Evolutionary conservation across 345 rosid species (phyloP).

Genomic region (Sonneratia alba): DNA sequence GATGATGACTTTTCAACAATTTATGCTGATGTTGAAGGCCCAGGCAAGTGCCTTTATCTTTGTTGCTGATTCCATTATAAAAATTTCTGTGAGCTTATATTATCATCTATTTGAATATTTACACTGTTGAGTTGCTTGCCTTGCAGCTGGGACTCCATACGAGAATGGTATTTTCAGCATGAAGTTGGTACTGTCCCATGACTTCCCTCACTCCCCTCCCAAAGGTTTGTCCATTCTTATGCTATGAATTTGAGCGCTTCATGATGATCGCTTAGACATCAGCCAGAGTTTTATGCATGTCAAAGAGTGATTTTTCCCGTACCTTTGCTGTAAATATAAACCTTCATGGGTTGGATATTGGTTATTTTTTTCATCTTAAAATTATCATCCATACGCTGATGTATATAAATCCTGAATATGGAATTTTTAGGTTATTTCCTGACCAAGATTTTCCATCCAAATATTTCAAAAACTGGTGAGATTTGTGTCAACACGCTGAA

Average conservation of each 20-base stretch:
- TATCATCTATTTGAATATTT: background rate
- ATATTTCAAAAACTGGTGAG: slow-evolving; percentile 83
- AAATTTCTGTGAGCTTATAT: background rate
- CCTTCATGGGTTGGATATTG: no score
- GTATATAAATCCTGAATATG: background rate
- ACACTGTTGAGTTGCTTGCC: slow-evolving; percentile 1
- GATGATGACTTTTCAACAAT: slow-evolving; percentile 88
- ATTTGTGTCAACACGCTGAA: slow-evolving; percentile 94
- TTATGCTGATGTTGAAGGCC: slow-evolving; percentile 98
- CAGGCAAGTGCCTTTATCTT: slow-evolving; percentile 39
- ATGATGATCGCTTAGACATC: background rate
- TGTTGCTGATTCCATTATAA: background rate
- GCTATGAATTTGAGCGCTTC: background rate
- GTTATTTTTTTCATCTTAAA: no score
- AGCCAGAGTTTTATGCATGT: background rate
- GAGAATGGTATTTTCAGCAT: slow-evolving; percentile 93
- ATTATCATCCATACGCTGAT: background rate
- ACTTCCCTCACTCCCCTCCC: slow-evolving; percentile 93
- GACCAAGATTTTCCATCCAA: slow-evolving; percentile 98
- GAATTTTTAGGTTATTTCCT: slow-evolving; percentile 63
- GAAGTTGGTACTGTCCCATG: slow-evolving; percentile 78
- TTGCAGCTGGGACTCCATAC: slow-evolving; percentile 92
- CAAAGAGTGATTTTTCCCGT: background rate
- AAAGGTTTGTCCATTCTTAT: slow-evolving; percentile 45
- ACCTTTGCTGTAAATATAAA: no score